phyloP scores from a whole-genome alignment of 495 filamentous ascomycete genomes.

The Pyrenula massariospora region DNA sequence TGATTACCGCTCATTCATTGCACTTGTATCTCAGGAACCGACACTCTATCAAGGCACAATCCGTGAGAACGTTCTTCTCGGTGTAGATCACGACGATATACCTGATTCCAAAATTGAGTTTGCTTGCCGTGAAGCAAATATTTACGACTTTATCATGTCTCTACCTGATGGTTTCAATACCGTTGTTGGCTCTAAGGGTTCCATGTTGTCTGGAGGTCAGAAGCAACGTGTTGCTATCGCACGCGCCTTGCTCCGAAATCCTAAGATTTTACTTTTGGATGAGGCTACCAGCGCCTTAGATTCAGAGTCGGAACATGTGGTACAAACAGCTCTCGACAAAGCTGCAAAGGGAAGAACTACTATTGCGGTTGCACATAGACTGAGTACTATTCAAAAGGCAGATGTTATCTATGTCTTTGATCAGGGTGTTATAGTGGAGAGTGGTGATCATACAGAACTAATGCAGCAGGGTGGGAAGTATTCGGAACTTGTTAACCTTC shows the following conservation, averaged over 20 bases:
- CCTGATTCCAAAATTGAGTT: slow-evolving; percentile 53
- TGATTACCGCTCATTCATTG: slow-evolving; percentile 62
- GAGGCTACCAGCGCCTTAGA: slow-evolving; percentile 47
- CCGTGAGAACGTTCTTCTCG: slow-evolving; percentile 70
- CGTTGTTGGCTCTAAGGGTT: slow-evolving; percentile 44
- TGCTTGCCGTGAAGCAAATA: slow-evolving; percentile 64
- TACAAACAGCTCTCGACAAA: slow-evolving; percentile 50
- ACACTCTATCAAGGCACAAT: slow-evolving; percentile 80
- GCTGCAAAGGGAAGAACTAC: slow-evolving; percentile 23
- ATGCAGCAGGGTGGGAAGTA: slow-evolving; percentile 24
- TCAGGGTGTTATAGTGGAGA: slow-evolving; percentile 20
- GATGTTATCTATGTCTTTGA: slow-evolving; percentile 32
- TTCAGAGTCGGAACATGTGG: slow-evolving; percentile 51
- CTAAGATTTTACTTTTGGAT: slow-evolving; percentile 37
- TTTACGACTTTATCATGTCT: slow-evolving; percentile 63
- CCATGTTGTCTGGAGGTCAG: slow-evolving; percentile 53
- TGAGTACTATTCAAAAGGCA: slow-evolving; percentile 32
- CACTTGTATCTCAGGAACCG: slow-evolving; percentile 79
- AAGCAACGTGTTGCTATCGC: slow-evolving; percentile 56
- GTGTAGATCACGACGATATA: slow-evolving; percentile 48
- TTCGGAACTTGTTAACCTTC: slow-evolving; percentile 16
- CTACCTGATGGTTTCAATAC: slow-evolving; percentile 40
- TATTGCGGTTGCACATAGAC: slow-evolving; percentile 35
- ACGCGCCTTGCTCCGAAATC: slow-evolving; percentile 45
- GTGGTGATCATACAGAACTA: slow-evolving; percentile 28